Evolutionary conservation across 2,329 filamentous ascomycete species (phyloP).

Genomic region (Beauveria sp.): DNA sequence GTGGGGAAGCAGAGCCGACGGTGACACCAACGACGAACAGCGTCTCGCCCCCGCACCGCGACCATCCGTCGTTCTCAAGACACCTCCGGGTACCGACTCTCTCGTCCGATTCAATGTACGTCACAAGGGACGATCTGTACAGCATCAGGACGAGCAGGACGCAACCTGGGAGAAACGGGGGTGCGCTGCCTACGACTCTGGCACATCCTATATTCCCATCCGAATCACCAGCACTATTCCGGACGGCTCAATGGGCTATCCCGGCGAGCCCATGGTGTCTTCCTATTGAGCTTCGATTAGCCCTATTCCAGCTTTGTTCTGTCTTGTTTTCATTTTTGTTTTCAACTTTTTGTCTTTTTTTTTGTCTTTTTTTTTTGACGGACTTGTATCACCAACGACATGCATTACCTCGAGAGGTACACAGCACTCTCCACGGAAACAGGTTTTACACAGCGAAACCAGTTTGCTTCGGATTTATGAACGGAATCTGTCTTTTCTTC

Average conservation of each 20-base stretch:
- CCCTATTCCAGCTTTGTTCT: background rate
- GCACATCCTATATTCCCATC: slow-evolving; percentile 27
- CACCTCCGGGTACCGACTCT: slow-evolving; percentile 36
- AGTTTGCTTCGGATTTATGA: slow-evolving; percentile 6
- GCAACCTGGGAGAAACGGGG: slow-evolving; percentile 24
- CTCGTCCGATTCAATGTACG: slow-evolving; percentile 40
- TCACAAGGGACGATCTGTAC: slow-evolving; percentile 27
- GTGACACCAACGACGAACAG: slow-evolving; percentile 72
- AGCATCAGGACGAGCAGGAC: slow-evolving; percentile 18
- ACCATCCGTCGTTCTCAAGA: slow-evolving; percentile 33
- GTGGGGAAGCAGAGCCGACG: slow-evolving; percentile 90
- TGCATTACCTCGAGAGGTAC: slow-evolving; percentile 7
- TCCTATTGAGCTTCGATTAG: background rate
- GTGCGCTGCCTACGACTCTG: slow-evolving; percentile 28
- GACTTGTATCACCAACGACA: slow-evolving; percentile 3
- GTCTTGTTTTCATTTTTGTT: background rate
- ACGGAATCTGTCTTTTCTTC: background rate
- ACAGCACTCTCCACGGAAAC: slow-evolving; percentile 8
- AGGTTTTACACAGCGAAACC: slow-evolving; percentile 1
- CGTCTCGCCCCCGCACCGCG: slow-evolving; percentile 50
- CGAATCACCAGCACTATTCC: slow-evolving; percentile 12
- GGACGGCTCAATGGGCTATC: background rate
- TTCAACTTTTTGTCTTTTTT: background rate
- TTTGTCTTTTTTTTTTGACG: background rate
- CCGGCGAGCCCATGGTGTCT: slow-evolving; percentile 3